These are phyloP conservation scores for Geosmithia morbida DNA, from an alignment of 2,329 filamentous ascomycete species.

Conservation along the genomic window DNA sequence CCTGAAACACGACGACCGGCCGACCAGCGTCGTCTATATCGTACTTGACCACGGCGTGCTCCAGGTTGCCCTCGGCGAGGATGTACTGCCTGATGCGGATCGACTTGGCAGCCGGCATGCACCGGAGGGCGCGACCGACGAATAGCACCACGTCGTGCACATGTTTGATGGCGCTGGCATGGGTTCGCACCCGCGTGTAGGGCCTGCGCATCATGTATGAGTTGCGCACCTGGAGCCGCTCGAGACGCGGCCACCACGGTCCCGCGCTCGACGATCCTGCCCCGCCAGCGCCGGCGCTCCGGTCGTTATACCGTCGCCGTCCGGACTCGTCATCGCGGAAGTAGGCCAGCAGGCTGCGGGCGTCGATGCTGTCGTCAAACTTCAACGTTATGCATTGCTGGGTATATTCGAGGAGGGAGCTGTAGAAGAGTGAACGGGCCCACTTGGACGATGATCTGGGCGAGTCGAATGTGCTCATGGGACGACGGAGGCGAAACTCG, in stretches of 20 bases:
- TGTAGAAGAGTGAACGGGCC: conserved; percentile 2
- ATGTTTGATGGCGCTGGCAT: conserved; percentile 1
- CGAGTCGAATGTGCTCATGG: neutral
- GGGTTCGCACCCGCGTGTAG: neutral
- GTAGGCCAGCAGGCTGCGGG: neutral
- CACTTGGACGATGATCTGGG: neutral
- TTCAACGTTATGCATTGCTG: conserved; percentile 1
- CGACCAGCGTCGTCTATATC: neutral
- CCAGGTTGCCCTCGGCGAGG: neutral
- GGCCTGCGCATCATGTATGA: conserved; percentile 3
- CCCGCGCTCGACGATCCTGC: neutral
- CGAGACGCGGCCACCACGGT: conserved; percentile 1
- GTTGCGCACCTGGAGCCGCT: conserved; percentile 1
- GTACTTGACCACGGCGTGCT: conserved; percentile 1
- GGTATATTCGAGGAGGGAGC: neutral
- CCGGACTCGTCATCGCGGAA: neutral
- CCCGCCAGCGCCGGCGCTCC: neutral
- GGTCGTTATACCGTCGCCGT: neutral
- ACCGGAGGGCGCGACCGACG: conserved; percentile 1
- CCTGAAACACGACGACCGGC: neutral
- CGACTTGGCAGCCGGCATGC: conserved; percentile 1
- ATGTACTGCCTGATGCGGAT: conserved; percentile 1
- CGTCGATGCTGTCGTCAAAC: conserved; percentile 3
- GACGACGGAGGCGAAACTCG: conserved; percentile 1
- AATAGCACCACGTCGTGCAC: conserved; percentile 2